Percentiles rank a stretch among this genome's conserved stretches.
These are phyloP conservation scores for Piromyces finnis DNA, from an alignment of 192 early-diverging fungal genomes.

Conservation along the genomic window DNA sequence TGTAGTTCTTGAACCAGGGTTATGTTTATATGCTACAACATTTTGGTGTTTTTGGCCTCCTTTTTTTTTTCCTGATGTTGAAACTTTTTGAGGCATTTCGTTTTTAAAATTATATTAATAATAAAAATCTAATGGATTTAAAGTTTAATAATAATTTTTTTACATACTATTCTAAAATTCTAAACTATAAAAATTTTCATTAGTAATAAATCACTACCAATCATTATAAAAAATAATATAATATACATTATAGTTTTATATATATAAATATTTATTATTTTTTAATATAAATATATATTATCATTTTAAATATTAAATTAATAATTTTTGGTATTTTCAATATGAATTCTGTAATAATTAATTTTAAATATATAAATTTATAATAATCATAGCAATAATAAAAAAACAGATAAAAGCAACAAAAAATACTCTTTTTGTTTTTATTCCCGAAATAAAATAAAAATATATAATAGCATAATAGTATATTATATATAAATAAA, in stretches of 20 bases:
- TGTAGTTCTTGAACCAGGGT: conserved; percentile 67
- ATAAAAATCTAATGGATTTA: neutral
- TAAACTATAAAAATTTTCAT: neutral
- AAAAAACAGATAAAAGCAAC: too few relatives aligned
- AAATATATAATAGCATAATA: too few relatives aligned
- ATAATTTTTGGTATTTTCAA: too few relatives aligned
- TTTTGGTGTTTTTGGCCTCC: conserved; percentile 78
- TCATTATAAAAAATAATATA: neutral
- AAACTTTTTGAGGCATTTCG: neutral
- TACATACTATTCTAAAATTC: neutral
- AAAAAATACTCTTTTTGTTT: too few relatives aligned
- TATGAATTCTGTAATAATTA: too few relatives aligned
- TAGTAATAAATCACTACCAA: neutral
- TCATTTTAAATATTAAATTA: too few relatives aligned
- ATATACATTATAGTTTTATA: neutral
- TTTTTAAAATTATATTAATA: neutral
- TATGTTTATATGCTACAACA: conserved; percentile 62
- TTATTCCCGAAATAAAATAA: too few relatives aligned
- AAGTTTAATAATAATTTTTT: neutral
- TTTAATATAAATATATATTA: too few relatives aligned
- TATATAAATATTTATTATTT: neutral
- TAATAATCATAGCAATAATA: too few relatives aligned
- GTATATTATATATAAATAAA: too few relatives aligned
- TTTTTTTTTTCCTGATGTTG: conserved; percentile 39
- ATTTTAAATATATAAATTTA: too few relatives aligned